A percentile compares a stretch with the other conserved stretches of the same genome.
Evolutionary conservation across 208 protist species (phyloP).

Genomic region (Acanthamoeba royreba): DNA sequence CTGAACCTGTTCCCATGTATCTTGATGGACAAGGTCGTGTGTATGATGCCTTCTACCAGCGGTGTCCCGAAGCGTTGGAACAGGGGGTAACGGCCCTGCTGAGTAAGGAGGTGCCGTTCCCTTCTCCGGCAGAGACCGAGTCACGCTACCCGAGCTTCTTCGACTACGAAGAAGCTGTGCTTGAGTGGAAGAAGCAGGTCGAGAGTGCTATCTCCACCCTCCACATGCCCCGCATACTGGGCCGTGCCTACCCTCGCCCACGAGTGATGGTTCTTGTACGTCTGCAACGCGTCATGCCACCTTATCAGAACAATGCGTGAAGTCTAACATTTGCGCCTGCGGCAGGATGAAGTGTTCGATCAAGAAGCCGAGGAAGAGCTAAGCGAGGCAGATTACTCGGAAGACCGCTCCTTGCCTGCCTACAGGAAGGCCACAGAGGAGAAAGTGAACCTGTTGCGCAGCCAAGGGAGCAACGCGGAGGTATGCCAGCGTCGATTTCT

Average conservation of each 20-base stretch:
- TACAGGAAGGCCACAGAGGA: no score
- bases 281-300: no score
- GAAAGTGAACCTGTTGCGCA: no score
- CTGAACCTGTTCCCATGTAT: neutral
- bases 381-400: neutral
- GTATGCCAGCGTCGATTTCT: no score
- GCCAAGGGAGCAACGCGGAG: no score
- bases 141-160: neutral
- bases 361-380: neutral
- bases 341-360: neutral
- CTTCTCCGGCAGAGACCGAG: neutral
- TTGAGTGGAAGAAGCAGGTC: neutral
- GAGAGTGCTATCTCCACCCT: neutral
- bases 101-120: neutral
- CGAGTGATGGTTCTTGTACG: neutral
- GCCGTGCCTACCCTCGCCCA: neutral
- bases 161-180: neutral
- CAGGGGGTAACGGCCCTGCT: neutral
- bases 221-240: neutral
- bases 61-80: neutral
- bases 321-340: neutral
- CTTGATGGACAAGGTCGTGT: neutral
- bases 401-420: neutral
- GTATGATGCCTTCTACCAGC: neutral
- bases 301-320: no score